phyloP scores from a whole-genome alignment of 2,329 filamentous ascomycete genomes.

The Lasiodiplodia gonubiensis region DNA sequence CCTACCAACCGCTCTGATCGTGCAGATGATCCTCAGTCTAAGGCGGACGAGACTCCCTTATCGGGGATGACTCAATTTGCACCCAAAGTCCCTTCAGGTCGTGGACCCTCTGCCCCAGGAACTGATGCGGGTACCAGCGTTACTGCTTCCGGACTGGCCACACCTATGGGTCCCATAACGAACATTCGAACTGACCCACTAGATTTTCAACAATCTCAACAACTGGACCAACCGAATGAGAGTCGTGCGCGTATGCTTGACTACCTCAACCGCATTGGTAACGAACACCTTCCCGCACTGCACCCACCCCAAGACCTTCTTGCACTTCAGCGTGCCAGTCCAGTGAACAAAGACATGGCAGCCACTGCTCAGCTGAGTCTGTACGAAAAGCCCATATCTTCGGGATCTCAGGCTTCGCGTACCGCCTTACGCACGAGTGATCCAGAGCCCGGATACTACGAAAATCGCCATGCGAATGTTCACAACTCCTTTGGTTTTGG shows the following conservation, averaged over 20 bases:
- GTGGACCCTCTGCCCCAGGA: background rate
- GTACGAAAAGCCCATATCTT: constrained; percentile 6
- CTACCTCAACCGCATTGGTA: constrained; percentile 20
- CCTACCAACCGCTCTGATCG: background rate
- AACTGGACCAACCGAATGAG: background rate
- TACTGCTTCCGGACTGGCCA: background rate
- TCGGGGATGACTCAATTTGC: background rate
- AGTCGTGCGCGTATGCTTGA: constrained; percentile 27
- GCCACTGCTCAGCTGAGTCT: background rate
- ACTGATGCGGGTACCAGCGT: background rate
- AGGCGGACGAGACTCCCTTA: background rate
- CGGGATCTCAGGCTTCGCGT: constrained; percentile 19
- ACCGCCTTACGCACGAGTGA: constrained; percentile 13
- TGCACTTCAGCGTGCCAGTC: background rate
- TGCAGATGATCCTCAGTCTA: background rate
- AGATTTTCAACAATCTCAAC: background rate
- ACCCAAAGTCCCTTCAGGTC: background rate
- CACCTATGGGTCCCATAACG: background rate
- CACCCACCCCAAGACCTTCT: background rate
- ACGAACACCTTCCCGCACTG: background rate
- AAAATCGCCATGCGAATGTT: constrained; percentile 5
- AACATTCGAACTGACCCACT: background rate
- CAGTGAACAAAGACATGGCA: background rate
- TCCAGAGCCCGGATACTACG: constrained; percentile 17
- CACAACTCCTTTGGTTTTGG: constrained; percentile 23